A percentile compares a stretch with the other conserved stretches of the same genome.
phyloP scores from a whole-genome alignment of 176 grass and related monocot genomes.

The Carex littledalei region DNA sequence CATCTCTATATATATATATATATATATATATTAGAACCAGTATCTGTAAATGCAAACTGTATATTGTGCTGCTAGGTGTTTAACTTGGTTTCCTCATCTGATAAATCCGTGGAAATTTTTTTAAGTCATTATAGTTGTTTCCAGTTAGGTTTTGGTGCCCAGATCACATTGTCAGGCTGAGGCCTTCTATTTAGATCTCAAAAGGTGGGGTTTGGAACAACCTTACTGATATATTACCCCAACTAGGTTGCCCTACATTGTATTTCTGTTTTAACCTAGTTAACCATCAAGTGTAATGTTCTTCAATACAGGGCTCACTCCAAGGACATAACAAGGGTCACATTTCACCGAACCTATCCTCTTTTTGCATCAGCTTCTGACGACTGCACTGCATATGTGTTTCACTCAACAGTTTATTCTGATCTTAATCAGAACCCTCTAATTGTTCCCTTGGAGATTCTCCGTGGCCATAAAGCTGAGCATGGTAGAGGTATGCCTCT shows the following conservation, averaged over 20 bases:
- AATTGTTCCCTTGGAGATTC: conserved; percentile 92
- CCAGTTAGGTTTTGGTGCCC: background rate
- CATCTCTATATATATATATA: too few relatives aligned
- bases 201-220: background rate
- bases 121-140: background rate
- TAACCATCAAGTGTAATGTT: background rate
- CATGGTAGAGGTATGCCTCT: conserved; percentile 70
- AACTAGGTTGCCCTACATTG: background rate
- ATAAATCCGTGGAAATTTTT: background rate
- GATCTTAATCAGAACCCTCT: conserved; percentile 97
- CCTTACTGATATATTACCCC: background rate
- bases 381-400: conserved; percentile 84
- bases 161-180: background rate
- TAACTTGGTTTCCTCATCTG: background rate
- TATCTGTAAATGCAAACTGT: background rate
- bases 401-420: conserved; percentile 92
- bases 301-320: conserved; percentile 54
- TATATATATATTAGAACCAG: background rate
- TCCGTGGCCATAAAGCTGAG: conserved; percentile 56
- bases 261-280: background rate
- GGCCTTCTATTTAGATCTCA: background rate
- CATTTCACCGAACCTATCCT: conserved; percentile 73
- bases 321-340: conserved; percentile 83
- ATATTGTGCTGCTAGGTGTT: background rate
- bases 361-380: conserved; percentile 83